Percentiles rank a stretch among this genome's conserved stretches.
phyloP scores from a whole-genome alignment of 2,329 filamentous ascomycete genomes.

The Calonectria naviculata region DNA sequence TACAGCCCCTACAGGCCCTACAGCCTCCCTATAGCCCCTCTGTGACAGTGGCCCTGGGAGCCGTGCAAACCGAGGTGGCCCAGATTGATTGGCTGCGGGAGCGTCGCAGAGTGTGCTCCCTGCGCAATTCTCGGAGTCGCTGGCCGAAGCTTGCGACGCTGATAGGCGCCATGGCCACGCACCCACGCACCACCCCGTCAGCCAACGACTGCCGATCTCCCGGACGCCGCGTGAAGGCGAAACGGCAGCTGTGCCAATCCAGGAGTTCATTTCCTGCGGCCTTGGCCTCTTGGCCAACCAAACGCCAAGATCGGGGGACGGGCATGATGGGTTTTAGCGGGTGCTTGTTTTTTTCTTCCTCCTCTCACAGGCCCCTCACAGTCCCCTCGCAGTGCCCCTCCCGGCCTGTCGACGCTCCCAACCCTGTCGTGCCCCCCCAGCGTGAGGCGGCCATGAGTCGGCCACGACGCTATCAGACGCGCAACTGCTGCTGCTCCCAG shows the following conservation, averaged over 20 bases:
- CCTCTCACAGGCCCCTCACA: not conserved
- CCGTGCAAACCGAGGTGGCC: not conserved
- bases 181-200: not conserved
- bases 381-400: no score
- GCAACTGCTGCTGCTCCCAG: not conserved
- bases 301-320: not conserved
- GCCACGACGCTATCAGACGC: not conserved
- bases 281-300: slow-evolving; percentile 6
- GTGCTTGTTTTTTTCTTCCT: not conserved
- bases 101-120: not conserved
- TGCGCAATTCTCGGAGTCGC: not conserved
- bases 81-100: not conserved
- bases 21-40: no score
- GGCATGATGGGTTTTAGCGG: not conserved
- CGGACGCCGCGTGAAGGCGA: not conserved
- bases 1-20: not conserved
- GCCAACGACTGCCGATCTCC: slow-evolving; percentile 11
- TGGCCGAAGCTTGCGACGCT: not conserved
- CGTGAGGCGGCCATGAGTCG: not conserved
- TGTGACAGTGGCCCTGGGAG: not conserved
- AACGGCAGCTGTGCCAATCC: slow-evolving; percentile 4
- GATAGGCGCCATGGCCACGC: not conserved
- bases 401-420: not conserved
- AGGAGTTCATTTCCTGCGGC: not conserved
- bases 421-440: not conserved